These are phyloP conservation scores for Camptophora hylomeconis DNA, from an alignment of 2,329 filamentous ascomycete species.

Conservation along the genomic window DNA sequence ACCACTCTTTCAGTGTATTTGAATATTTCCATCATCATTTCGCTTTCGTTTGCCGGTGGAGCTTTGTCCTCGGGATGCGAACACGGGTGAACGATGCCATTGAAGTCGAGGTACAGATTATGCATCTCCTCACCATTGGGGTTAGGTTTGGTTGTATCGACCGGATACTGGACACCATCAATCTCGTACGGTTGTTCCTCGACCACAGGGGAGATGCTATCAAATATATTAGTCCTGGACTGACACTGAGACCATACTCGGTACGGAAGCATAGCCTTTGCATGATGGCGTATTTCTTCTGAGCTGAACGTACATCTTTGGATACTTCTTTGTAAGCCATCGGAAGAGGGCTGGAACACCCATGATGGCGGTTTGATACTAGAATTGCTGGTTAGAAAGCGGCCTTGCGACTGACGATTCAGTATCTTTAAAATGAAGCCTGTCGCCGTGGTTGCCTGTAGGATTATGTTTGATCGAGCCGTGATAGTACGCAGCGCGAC, in stretches of 20 bases:
- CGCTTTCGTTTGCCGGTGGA: slow-evolving; percentile 83
- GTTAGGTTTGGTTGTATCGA: slow-evolving; percentile 74
- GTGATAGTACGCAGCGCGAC: too few species aligned
- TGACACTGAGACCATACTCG: too few species aligned
- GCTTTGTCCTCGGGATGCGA: slow-evolving; percentile 92
- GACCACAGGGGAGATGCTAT: slow-evolving; percentile 75
- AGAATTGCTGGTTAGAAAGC: too few species aligned
- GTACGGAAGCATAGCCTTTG: too few species aligned
- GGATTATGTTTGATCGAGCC: too few species aligned
- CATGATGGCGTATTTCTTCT: too few species aligned
- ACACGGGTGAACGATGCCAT: slow-evolving; percentile 97
- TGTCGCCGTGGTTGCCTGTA: too few species aligned
- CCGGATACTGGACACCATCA: slow-evolving; percentile 71
- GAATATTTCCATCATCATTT: slow-evolving; percentile 99
- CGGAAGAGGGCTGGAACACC: slow-evolving; percentile 90
- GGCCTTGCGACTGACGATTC: too few species aligned
- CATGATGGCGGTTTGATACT: slow-evolving; percentile 44
- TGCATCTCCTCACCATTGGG: slow-evolving; percentile 97
- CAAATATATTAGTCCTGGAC: not conserved
- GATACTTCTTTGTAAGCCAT: slow-evolving; percentile 95
- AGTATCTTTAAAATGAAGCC: too few species aligned
- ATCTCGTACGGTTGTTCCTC: slow-evolving; percentile 74
- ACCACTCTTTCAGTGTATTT: slow-evolving; percentile 97
- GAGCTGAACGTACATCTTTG: slow-evolving; percentile 48
- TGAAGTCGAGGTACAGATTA: slow-evolving; percentile 98